Evolutionary conservation across 2,329 filamentous ascomycete species (phyloP).

Genomic region (Elsinoe perseae): DNA sequence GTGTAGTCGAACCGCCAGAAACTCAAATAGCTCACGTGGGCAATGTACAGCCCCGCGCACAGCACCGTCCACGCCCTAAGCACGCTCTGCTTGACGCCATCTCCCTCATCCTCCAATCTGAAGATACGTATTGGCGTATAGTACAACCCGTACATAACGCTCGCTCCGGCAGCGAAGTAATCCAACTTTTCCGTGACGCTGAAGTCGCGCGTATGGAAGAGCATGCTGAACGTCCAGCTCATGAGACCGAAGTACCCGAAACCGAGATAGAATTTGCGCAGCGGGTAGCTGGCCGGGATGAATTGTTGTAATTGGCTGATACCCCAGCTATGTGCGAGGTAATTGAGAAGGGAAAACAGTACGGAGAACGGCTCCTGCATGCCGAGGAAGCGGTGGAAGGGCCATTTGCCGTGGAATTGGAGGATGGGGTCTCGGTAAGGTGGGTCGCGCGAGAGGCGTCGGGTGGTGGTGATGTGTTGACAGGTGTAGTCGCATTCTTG

Average conservation of each 20-base stretch:
- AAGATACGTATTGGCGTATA: conserved; percentile 77
- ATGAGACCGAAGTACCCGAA: conserved; percentile 75
- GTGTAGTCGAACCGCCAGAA: conserved; percentile 88
- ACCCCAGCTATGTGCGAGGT: conserved; percentile 74
- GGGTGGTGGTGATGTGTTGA: conserved; percentile 80
- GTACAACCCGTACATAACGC: conserved; percentile 84
- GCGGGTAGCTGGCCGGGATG: conserved; percentile 64
- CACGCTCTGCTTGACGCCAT: conserved; percentile 31
- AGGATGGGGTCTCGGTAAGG: conserved; percentile 61
- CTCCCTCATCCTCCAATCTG: conserved; percentile 56
- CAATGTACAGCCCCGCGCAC: conserved; percentile 62
- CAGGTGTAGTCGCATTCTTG: conserved; percentile 97
- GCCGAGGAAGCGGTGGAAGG: conserved; percentile 81
- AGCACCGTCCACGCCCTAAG: conserved; percentile 67
- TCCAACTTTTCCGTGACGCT: conserved; percentile 82
- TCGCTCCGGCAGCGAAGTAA: conserved; percentile 88
- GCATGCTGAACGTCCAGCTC: conserved; percentile 79
- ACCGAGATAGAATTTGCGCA: conserved; percentile 70
- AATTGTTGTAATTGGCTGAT: conserved; percentile 60
- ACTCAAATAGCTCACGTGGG: conserved; percentile 76
- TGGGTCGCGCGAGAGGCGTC: conserved; percentile 57
- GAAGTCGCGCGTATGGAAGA: conserved; percentile 92
- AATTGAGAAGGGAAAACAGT: conserved; percentile 86
- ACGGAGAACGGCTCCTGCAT: conserved; percentile 94
- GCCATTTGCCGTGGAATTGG: conserved; percentile 99